Percentiles rank a stretch among this genome's conserved stretches.
phyloP scores from a whole-genome alignment of 139 green algal genomes.

The Eudorina sp. region DNA sequence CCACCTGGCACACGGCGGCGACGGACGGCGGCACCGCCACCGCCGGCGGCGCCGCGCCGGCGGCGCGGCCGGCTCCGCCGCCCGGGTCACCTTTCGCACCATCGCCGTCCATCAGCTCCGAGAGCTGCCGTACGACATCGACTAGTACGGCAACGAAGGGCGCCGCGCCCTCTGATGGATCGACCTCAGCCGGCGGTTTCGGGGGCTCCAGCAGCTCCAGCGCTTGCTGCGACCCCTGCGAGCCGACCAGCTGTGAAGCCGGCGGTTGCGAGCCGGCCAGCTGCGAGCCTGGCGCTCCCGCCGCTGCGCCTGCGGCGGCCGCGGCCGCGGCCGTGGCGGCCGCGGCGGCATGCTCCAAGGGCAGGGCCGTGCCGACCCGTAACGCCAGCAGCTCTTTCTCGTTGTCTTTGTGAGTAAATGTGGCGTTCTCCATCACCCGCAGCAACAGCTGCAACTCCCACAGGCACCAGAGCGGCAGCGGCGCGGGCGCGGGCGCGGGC shows the following conservation, averaged over 20 bases:
- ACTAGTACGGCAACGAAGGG: conserved; percentile 42
- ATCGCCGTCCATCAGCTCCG: background rate
- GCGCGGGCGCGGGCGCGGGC: background rate
- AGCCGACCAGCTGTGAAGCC: background rate
- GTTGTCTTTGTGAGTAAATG: conserved; percentile 78
- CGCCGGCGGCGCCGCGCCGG: conserved; percentile 54
- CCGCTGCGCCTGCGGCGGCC: background rate
- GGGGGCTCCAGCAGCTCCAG: background rate
- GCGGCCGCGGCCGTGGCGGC: background rate
- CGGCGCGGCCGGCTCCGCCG: background rate
- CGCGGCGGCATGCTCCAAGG: conserved; percentile 45
- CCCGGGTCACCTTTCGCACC: background rate
- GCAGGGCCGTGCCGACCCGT: conserved; percentile 35
- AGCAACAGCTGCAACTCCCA: conserved; percentile 60
- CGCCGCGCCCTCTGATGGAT: background rate
- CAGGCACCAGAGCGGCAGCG: background rate
- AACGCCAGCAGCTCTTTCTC: conserved; percentile 61
- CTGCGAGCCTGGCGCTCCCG: background rate
- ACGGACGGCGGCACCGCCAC: background rate
- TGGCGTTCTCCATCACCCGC: conserved; percentile 75
- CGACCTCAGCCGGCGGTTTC: background rate
- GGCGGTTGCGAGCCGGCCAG: background rate
- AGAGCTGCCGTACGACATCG: conserved; percentile 33
- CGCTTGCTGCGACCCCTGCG: background rate
- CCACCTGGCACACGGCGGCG: conserved; percentile 50